These are phyloP conservation scores for Pythium aquatile DNA, from an alignment of 352 stramenopile genomes.

Conservation along the genomic window DNA sequence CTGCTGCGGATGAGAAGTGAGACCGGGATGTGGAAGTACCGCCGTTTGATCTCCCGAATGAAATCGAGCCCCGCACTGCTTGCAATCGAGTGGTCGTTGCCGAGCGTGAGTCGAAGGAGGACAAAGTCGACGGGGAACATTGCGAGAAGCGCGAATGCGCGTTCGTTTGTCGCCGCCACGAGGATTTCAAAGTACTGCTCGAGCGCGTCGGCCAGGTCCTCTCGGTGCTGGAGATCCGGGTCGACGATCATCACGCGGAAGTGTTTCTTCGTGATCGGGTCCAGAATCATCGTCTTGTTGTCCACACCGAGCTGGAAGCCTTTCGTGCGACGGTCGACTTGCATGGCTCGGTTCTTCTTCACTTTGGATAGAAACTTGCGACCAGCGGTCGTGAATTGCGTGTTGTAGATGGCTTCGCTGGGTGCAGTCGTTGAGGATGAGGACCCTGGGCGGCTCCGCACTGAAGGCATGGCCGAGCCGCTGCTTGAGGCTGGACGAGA, in stretches of 20 bases:
- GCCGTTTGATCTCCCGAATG: constrained; percentile 56
- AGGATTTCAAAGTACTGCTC: constrained; percentile 70
- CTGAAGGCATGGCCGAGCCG: neutral
- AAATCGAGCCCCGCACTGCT: constrained; percentile 54
- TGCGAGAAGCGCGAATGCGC: constrained; percentile 48
- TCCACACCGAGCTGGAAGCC: constrained; percentile 59
- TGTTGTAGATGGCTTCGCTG: constrained; percentile 80
- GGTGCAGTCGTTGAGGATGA: constrained; percentile 20
- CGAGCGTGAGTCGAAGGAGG: constrained; percentile 46
- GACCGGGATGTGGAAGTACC: constrained; percentile 51
- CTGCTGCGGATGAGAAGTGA: constrained; percentile 37
- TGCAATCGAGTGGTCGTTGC: constrained; percentile 52
- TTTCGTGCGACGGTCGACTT: constrained; percentile 62
- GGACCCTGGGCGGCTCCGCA: constrained; percentile 5
- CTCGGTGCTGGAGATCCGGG: constrained; percentile 55
- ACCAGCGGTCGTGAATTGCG: constrained; percentile 67
- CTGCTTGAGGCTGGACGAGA: constrained; percentile 9
- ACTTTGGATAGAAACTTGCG: constrained; percentile 68
- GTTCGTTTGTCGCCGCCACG: constrained; percentile 60
- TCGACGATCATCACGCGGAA: constrained; percentile 70
- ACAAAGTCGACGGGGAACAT: constrained; percentile 74
- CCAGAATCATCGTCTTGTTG: constrained; percentile 39
- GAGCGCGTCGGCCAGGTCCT: constrained; percentile 60
- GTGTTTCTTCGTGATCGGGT: constrained; percentile 56
- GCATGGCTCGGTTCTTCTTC: constrained; percentile 76